phyloP scores from a whole-genome alignment of 208 protist genomes.

The Leishmania gerbilli region DNA sequence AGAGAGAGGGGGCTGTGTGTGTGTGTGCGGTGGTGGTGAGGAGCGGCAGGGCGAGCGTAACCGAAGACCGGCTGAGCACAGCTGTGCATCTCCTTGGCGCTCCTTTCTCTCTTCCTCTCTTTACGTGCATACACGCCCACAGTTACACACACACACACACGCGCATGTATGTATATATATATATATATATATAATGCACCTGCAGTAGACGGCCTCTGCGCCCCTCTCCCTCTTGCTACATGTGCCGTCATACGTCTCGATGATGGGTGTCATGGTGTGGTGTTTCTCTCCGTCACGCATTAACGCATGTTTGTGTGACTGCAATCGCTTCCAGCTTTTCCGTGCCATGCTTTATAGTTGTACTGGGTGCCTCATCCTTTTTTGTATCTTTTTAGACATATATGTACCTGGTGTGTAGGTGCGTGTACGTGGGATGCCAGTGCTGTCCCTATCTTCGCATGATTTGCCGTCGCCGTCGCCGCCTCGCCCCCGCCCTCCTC shows the following conservation, averaged over 20 bases:
- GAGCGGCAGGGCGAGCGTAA: neutral
- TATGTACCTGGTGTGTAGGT: neutral
- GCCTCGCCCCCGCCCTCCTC: neutral
- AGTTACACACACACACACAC: neutral
- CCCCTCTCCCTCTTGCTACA: neutral
- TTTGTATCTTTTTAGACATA: neutral
- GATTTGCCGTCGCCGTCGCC: neutral
- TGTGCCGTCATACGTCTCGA: neutral
- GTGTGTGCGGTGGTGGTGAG: neutral
- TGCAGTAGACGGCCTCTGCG: neutral
- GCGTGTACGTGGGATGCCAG: neutral
- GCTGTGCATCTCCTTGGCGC: neutral
- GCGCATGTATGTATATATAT: too few species aligned
- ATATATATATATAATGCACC: neutral
- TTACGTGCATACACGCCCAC: neutral
- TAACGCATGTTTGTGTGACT: too few species aligned
- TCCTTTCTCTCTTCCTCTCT: neutral
- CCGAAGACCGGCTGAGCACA: neutral
- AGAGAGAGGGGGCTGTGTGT: neutral
- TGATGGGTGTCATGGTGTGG: neutral
- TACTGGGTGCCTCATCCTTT: neutral
- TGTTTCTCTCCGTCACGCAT: too few species aligned
- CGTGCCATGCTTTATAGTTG: neutral
- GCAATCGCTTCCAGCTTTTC: neutral
- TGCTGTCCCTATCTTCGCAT: neutral